Base-by-base conservation (phyloP, 1,284 basidiomycete genomes). In the Irpex sp. region DNA sequence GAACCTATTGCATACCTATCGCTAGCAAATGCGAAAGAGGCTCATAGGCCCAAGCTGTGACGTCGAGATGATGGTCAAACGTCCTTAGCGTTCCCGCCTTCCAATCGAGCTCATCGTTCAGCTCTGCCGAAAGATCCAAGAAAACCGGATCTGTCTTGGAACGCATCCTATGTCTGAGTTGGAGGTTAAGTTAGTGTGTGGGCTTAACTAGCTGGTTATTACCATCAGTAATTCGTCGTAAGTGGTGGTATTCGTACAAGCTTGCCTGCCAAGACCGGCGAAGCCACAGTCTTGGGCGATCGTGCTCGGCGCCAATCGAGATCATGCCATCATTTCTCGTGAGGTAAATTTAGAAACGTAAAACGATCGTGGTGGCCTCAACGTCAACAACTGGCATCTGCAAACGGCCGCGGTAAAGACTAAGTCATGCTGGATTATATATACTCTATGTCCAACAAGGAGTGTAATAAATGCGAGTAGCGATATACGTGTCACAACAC, bases 1-100 rank as follows among this genome's bases (percentile, higher is more conserved):
- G 5, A 4, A 10, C 8, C 33, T 7, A 52, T 42, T n/a, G 62
- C 78, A 58, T 70, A 87, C 87, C 86, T 49, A 90, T 76, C 4
- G 90, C 93, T 16, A 96, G 78, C 16, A 94, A 76, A 5, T 89
- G 83, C 39, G 86, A 81, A 45, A 91, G 74, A 2, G 92, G 87
- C 67, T 95, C 91, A 56, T 86, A 77, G 3, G 89, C 86, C 48
- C 90, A 69, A 1, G 84, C 77, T 2, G 81, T 82, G 56, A 88
- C 73, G 66, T 91, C 81, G 42, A 83, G 75, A 14, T 80, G 78
- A 65, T 82, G 81, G 35, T 82, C 77, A 47, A 85, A 72, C 0
- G 75, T 74, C 64, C 78, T 77, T 14, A 88, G 71, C 19, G 69
- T 68, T 28, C 79, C 82, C 12, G 79, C 71, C 58, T 80, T 77